Base-by-base conservation (phyloP, 169 alveolate genomes). In the Plasmodium inui region DNA sequence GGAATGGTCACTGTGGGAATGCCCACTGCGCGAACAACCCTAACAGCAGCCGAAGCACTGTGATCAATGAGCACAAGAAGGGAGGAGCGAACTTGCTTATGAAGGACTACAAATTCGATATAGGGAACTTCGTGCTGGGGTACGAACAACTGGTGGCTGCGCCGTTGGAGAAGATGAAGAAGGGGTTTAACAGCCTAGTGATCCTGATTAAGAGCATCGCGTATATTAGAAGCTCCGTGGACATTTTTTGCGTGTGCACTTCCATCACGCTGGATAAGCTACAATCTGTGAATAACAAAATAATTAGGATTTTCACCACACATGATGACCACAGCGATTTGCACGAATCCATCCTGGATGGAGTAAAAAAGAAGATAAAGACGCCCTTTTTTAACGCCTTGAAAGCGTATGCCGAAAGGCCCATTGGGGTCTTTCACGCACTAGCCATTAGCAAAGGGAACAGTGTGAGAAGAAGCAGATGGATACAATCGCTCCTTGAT, bases 381-480 rank as follows among this genome's bases (percentile, higher is more conserved):
- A 90, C 96, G 30, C 97, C 97, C 1, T 95, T 95, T 90, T 95
- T 95, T 81, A 93, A 93, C 74, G 96, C 96, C 9, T 67, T 95
- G 72, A 88, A 84, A 67, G 55, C 82, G 14, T 95, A 95, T 86
- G 97, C 97, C 3, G 96, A 95, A 39, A 82, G 96, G 19, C 97
- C 97, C 7, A 95, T 95, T 14, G 97, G 97, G 55, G 97, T 95
- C 14, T 95, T 95, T 82, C 97, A 95, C 57, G 97, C 97, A 34
- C 82, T 95, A 57, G 97, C 97, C 9, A 92, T 95, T n/a, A 93
- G 96, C 39, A 76, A 95, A 55, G 97, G 97, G 6, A 95, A 94
- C 76, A 76, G 93, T 41, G 95, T 95, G 19, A 92, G 96, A 28
- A 46, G 94, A 39, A 92, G 96, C 76, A 83, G 93, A 57, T 95